phyloP scores from a whole-genome alignment of 2,329 filamentous ascomycete species.

The Pezicula neosporulosa region DNA sequence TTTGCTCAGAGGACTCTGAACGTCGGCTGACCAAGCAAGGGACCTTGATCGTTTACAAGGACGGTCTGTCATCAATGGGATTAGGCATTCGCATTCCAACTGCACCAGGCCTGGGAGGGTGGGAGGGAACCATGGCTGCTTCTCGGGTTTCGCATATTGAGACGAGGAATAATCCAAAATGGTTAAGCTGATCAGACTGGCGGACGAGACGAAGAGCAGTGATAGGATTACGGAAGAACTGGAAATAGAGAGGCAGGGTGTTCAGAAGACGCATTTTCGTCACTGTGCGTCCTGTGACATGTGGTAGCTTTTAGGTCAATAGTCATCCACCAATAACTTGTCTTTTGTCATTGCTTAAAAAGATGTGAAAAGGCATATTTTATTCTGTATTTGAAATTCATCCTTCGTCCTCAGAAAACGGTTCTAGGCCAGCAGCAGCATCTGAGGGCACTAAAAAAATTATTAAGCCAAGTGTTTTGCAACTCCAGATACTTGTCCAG shows the following conservation, averaged over 20 bases:
- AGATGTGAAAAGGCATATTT: not conserved
- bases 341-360: not conserved
- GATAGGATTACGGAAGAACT: slow-evolving; percentile 12
- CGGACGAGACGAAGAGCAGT: slow-evolving; percentile 14
- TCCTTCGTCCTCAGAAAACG: not conserved
- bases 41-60: too few species aligned
- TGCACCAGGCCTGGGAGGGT: slow-evolving; percentile 25
- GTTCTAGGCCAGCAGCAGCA: not conserved
- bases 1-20: too few species aligned
- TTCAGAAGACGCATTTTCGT: slow-evolving; percentile 10
- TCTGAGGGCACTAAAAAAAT: not conserved
- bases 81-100: slow-evolving; percentile 25
- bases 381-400: not conserved
- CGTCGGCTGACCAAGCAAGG: too few species aligned
- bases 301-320: slow-evolving; percentile 24
- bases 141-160: slow-evolving; percentile 14
- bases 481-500: not conserved
- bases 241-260: slow-evolving; percentile 1
- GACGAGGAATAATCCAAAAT: slow-evolving; percentile 14
- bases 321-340: slow-evolving; percentile 2
- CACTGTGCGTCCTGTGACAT: slow-evolving; percentile 16
- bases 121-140: slow-evolving; percentile 26
- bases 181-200: slow-evolving; percentile 25
- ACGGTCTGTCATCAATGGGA: slow-evolving; percentile 17
- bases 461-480: too few species aligned